Conservation (phyloP, 768 basidiomycete species). For the Leccinum uliginosum region DNA sequence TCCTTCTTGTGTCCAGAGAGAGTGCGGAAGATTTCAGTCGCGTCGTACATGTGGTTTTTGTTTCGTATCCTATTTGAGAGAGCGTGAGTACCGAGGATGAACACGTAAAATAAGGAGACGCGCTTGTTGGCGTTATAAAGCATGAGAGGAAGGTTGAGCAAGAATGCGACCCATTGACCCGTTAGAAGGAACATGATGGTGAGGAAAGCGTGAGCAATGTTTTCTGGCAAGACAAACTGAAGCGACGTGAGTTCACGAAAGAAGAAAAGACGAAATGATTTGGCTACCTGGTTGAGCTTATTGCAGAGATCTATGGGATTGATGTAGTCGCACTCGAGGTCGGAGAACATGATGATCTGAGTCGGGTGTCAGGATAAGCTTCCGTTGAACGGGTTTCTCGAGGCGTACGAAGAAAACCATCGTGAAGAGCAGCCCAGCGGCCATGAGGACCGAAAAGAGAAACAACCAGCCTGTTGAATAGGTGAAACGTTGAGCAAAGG, state of each 20-base stretch:
- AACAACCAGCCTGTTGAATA: slow-evolving; percentile 83
- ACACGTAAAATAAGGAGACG: slow-evolving; percentile 27
- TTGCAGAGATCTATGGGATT: slow-evolving; percentile 99
- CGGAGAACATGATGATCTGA: slow-evolving; percentile 99
- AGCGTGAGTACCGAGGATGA: neutral
- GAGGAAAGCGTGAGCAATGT: slow-evolving; percentile 90
- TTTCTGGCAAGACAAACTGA: slow-evolving; percentile 97
- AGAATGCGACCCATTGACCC: slow-evolving; percentile 92
- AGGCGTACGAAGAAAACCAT: slow-evolving; percentile 97
- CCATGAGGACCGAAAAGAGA: slow-evolving; percentile 92
- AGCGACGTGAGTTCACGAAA: neutral
- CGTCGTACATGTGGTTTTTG: slow-evolving; percentile 98
- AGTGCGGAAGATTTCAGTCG: slow-evolving; percentile 98
- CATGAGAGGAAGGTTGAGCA: slow-evolving; percentile 86
- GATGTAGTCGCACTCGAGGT: slow-evolving; percentile 99
- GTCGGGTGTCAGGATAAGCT: neutral
- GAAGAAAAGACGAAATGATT: neutral
- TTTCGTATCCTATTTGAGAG: slow-evolving; percentile 65
- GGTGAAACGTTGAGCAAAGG: neutral
- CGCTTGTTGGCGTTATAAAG: slow-evolving; percentile 93
- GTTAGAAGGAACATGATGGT: slow-evolving; percentile 86
- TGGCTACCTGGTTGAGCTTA: slow-evolving; percentile 90
- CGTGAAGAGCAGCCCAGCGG: slow-evolving; percentile 92
- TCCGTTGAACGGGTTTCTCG: neutral
- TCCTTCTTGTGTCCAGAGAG: slow-evolving; percentile 93